Conservation (phyloP, 2,329 filamentous ascomycete species). For the Talaromyces funiculosus region DNA sequence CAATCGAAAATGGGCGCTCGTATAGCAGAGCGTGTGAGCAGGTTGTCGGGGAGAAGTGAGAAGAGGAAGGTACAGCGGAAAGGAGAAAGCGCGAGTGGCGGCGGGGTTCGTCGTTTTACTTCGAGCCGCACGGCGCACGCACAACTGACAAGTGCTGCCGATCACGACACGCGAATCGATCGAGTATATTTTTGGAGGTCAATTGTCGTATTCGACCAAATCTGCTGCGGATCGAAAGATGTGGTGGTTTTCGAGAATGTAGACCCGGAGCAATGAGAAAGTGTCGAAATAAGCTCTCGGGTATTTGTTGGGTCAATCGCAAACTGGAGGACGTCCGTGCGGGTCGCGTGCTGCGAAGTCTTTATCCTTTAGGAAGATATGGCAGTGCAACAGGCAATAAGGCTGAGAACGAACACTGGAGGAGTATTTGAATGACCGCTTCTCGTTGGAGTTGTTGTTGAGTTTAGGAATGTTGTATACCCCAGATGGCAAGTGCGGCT, state of each 20-base stretch:
- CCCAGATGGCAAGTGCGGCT: neutral
- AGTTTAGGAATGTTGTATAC: neutral
- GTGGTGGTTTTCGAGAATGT: neutral
- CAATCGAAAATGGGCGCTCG: neutral
- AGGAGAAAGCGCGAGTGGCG: slow-evolving; percentile 6
- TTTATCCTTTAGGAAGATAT: neutral
- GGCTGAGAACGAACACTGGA: neutral
- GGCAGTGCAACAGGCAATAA: neutral
- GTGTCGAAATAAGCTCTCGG: slow-evolving; percentile 6
- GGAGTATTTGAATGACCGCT: neutral
- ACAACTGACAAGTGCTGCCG: neutral
- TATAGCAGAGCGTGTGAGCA: neutral
- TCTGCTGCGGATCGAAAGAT: neutral
- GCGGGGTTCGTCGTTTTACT: slow-evolving; percentile 8
- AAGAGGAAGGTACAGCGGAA: neutral
- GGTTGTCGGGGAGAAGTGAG: neutral
- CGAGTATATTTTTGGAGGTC: neutral
- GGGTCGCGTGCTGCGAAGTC: slow-evolving; percentile 1
- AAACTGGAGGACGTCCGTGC: neutral
- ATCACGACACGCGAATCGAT: slow-evolving; percentile 5
- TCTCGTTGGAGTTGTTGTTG: neutral
- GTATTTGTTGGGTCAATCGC: slow-evolving; percentile 5
- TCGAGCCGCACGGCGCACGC: slow-evolving; percentile 6
- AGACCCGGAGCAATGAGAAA: neutral
- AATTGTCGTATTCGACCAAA: neutral